Evolutionary conservation across 345 rosid genomes (phyloP).

Genomic region (Fremontodendron californicum): DNA sequence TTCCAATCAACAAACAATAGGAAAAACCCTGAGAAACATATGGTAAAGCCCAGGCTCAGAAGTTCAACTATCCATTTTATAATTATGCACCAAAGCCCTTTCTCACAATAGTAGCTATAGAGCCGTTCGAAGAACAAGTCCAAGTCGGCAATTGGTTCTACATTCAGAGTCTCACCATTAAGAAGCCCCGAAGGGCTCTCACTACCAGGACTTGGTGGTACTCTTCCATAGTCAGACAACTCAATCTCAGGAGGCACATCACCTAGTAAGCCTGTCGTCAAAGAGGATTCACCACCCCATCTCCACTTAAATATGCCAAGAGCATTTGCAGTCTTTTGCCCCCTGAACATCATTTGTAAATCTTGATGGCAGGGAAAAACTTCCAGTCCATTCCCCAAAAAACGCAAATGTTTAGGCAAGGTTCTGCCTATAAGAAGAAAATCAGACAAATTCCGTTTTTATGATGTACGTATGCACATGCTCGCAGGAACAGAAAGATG

Average conservation of each 20-base stretch:
- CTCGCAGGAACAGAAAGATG: not conserved
- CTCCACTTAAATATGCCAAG: conserved; percentile 66
- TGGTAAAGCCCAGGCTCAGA: conserved; percentile 77
- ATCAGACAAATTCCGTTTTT: conserved; percentile 5
- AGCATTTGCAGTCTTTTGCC: conserved; percentile 56
- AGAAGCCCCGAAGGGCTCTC: conserved; percentile 95
- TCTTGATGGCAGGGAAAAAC: conserved; percentile 45
- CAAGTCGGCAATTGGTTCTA: conserved; percentile 79
- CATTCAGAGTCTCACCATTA: conserved; percentile 79
- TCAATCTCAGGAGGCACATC: conserved; percentile 85
- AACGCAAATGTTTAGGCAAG: conserved; percentile 19
- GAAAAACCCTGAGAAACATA: conserved; percentile 91
- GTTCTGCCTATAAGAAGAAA: conserved; percentile 9
- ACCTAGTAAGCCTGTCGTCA: conserved; percentile 71
- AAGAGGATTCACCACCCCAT: conserved; percentile 63
- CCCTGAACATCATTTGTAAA: conserved; percentile 78
- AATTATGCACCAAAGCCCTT: conserved; percentile 94
- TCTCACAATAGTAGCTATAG: conserved; percentile 87
- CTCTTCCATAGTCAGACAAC: conserved; percentile 72
- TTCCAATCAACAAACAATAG: conserved; percentile 89
- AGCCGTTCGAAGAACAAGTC: conserved; percentile 90
- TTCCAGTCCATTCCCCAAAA: conserved; percentile 83
- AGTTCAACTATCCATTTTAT: conserved; percentile 96
- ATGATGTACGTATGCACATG: not conserved
- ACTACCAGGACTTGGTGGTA: conserved; percentile 86